Evolutionary conservation across 768 basidiomycete species (phyloP).

Genomic region (Boletellus ananiceps): DNA sequence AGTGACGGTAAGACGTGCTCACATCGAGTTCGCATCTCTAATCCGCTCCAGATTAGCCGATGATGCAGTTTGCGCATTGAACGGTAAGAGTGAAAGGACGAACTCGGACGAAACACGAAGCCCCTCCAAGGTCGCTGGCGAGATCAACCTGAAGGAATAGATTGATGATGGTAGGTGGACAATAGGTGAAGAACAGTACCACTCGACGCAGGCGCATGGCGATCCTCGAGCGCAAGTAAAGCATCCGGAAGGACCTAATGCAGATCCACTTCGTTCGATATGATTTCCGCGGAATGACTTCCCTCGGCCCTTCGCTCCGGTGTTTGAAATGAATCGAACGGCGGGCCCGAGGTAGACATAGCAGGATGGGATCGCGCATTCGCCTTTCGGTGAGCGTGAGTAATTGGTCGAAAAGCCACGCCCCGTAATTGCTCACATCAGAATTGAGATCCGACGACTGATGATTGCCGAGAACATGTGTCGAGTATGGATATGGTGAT

Average conservation of each 20-base stretch:
- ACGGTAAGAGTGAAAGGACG: background rate
- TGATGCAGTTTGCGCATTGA: background rate
- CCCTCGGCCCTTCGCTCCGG: too few relatives aligned
- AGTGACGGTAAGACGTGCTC: background rate
- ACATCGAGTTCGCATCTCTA: background rate
- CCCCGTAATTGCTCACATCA: too few relatives aligned
- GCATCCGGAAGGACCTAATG: background rate
- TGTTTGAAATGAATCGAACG: too few relatives aligned
- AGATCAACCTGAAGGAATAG: background rate
- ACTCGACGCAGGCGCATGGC: background rate
- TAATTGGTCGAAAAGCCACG: background rate
- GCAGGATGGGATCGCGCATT: background rate
- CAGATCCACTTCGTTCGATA: background rate
- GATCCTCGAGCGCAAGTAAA: background rate
- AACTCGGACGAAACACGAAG: background rate
- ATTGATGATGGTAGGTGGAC: too few relatives aligned
- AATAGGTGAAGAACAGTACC: background rate
- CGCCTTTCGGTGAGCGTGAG: too few relatives aligned
- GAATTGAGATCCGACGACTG: too few relatives aligned
- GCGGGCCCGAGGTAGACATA: too few relatives aligned
- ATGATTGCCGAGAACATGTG: too few relatives aligned
- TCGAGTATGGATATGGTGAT: too few relatives aligned
- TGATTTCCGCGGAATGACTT: too few relatives aligned
- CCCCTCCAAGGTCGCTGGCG: background rate
- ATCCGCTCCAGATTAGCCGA: background rate